A percentile compares a stretch with the other conserved stretches of the same genome.
These are phyloP conservation scores for Dianthus caryophyllus DNA, from an alignment of 148 eudicot genomes.

Conservation along the genomic window DNA sequence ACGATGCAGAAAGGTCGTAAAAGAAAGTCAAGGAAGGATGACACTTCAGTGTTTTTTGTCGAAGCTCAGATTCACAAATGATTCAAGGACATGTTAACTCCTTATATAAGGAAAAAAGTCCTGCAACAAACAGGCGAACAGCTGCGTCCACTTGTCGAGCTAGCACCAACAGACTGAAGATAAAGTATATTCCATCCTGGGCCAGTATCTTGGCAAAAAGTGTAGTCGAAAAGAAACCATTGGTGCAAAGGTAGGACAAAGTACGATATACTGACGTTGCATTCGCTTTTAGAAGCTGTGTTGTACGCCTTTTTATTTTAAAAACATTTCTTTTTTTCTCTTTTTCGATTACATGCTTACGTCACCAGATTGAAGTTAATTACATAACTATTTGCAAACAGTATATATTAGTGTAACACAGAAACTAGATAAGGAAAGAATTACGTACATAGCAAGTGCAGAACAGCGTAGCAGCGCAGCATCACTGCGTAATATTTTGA, in stretches of 20 bases:
- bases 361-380: background rate
- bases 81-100: constrained; percentile 3
- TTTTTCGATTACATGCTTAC: background rate
- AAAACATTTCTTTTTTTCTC: background rate
- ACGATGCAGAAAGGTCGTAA: background rate
- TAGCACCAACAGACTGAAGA: constrained; percentile 16
- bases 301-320: background rate
- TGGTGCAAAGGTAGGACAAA: constrained; percentile 14
- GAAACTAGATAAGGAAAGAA: background rate
- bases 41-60: background rate
- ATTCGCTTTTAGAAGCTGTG: constrained; percentile 1
- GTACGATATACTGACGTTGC: constrained; percentile 3
- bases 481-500: background rate
- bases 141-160: constrained; percentile 3
- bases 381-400: background rate
- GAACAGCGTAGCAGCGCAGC: background rate
- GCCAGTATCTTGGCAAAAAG: constrained; percentile 9
- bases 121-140: constrained; percentile 1
- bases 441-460: background rate
- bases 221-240: constrained; percentile 2
- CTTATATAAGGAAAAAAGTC: constrained; percentile 19
- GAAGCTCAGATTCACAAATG: constrained; percentile 7
- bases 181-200: constrained; percentile 8
- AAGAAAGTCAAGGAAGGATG: background rate
- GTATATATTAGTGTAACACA: background rate